Evolutionary conservation across 2,329 filamentous ascomycete species (phyloP).

Genomic region (Cytospora schulzeri): DNA sequence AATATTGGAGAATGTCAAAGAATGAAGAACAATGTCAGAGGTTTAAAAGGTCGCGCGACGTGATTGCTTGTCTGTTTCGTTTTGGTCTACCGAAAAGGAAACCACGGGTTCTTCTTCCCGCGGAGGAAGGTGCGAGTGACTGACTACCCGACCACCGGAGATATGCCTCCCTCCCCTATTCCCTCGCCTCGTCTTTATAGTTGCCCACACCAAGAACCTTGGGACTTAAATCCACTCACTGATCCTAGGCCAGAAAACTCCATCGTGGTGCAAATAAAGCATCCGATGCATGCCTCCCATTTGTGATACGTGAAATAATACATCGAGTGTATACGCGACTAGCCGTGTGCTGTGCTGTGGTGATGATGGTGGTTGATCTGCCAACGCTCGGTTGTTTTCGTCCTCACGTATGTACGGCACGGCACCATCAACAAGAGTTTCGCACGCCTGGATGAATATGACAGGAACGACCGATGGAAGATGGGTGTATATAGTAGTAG

Average conservation of each 20-base stretch:
- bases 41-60: neutral
- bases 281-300: conserved; percentile 6
- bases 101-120: conserved; percentile 1
- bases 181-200: too few species aligned
- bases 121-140: conserved; percentile 13
- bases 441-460: neutral
- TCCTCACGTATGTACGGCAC: too few species aligned
- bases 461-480: neutral
- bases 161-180: neutral
- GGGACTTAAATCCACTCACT: too few species aligned
- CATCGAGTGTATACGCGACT: conserved; percentile 20
- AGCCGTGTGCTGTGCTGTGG: conserved; percentile 1
- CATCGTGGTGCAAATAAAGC: conserved; percentile 1
- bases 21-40: neutral
- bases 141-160: neutral
- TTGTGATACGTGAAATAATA: conserved; percentile 4
- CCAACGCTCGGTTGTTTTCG: too few species aligned
- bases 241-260: neutral
- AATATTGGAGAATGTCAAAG: neutral
- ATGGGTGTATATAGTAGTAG: neutral
- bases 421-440: neutral
- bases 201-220: too few species aligned
- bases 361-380: too few species aligned
- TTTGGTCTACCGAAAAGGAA: conserved; percentile 12
- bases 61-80: conserved; percentile 1